A percentile compares a stretch with the other conserved stretches of the same genome.
phyloP scores from a whole-genome alignment of 805 yeast genomes.

The Helenozyma baotianmanensis region DNA sequence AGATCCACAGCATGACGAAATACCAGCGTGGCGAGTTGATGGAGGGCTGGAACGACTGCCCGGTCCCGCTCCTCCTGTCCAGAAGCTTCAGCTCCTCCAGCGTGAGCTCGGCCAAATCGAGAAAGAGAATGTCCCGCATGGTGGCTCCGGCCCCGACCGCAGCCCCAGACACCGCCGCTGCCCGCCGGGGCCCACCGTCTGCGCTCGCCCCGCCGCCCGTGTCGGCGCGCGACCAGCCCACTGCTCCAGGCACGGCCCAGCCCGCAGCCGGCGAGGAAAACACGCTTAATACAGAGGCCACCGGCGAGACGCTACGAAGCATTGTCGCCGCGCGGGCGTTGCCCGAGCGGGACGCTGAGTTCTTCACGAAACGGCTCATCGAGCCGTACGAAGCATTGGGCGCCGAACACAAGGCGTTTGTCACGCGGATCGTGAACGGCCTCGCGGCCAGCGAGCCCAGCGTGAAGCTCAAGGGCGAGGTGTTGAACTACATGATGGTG shows the following conservation, averaged over 20 bases:
- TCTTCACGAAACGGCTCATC: constrained; percentile 8
- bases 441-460: constrained; percentile 3
- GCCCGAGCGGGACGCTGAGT: constrained; percentile 6
- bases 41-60: constrained; percentile 65
- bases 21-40: constrained; percentile 35
- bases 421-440: constrained; percentile 9
- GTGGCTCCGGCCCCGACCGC: not conserved
- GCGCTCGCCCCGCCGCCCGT: not conserved
- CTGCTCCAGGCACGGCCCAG: not conserved
- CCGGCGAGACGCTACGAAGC: constrained; percentile 5
- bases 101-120: constrained; percentile 1
- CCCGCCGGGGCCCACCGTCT: too few relatives aligned
- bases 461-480: constrained; percentile 27
- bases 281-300: constrained; percentile 1
- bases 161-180: not conserved
- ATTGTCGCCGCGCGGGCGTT: constrained; percentile 2
- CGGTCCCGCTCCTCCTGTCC: constrained; percentile 25
- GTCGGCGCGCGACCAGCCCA: not conserved
- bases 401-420: constrained; percentile 8
- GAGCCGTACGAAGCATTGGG: constrained; percentile 8
- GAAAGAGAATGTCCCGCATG: constrained; percentile 9
- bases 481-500: constrained; percentile 51
- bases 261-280: not conserved
- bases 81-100: constrained; percentile 4
- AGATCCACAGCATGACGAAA: constrained; percentile 20